These are phyloP conservation scores for Cytospora piceae DNA, from an alignment of 2,329 filamentous ascomycete species.

Conservation along the genomic window DNA sequence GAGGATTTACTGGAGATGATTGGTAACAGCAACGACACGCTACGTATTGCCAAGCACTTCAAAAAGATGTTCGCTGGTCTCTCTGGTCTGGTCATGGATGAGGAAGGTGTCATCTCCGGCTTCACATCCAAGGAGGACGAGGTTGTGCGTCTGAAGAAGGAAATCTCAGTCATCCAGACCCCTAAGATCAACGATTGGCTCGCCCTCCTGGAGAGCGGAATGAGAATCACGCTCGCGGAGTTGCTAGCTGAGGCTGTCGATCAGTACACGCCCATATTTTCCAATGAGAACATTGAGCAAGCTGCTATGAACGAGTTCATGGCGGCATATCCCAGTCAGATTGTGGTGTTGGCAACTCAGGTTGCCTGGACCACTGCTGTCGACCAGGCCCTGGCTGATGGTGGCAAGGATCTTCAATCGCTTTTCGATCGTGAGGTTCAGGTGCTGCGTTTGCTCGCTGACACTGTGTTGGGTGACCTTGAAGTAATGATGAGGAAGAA, in stretches of 20 bases:
- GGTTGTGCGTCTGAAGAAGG: conserved; percentile 81
- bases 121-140: conserved; percentile 97
- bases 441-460: conserved; percentile 82
- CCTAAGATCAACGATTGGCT: conserved; percentile 99
- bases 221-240: conserved; percentile 93
- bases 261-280: conserved; percentile 79
- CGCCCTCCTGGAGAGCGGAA: conserved; percentile 85
- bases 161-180: conserved; percentile 89
- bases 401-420: conserved; percentile 68
- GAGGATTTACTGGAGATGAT: conserved; percentile 99
- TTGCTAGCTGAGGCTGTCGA: conserved; percentile 84
- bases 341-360: conserved; percentile 93
- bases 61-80: conserved; percentile 99
- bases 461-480: conserved; percentile 87
- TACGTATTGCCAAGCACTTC: conserved; percentile 97
- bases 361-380: conserved; percentile 91
- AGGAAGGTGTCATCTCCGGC: conserved; percentile 85
- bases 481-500: conserved; percentile 89
- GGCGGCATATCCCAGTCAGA: conserved; percentile 83
- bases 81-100: conserved; percentile 86
- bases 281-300: conserved; percentile 69
- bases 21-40: conserved; percentile 96
- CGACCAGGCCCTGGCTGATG: conserved; percentile 73
- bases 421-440: conserved; percentile 84
- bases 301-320: conserved; percentile 79